phyloP scores from a whole-genome alignment of 148 eudicot species.

The Arbutus unedo region DNA sequence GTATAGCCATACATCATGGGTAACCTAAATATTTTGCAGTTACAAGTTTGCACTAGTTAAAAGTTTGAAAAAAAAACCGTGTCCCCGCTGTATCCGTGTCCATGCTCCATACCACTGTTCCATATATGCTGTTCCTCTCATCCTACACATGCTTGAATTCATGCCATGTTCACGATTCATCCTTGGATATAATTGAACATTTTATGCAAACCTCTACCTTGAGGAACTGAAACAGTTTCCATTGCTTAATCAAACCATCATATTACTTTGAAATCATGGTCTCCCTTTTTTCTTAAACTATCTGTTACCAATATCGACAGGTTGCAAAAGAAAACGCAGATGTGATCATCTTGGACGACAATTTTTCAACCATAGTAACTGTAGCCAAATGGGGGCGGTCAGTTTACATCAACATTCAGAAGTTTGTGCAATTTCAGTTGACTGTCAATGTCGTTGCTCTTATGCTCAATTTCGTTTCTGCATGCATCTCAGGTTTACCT shows the following conservation, averaged over 20 bases:
- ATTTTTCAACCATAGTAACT: slow-evolving; percentile 34
- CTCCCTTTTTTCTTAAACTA: background rate
- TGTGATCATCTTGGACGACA: slow-evolving; percentile 39
- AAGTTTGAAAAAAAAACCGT: too few relatives aligned
- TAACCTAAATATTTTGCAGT: too few relatives aligned
- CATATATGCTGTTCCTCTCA: background rate
- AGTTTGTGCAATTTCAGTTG: slow-evolving; percentile 43
- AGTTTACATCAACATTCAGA: slow-evolving; percentile 39
- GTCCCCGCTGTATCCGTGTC: too few relatives aligned
- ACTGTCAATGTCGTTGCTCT: slow-evolving; percentile 43
- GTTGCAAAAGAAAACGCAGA: slow-evolving; percentile 39
- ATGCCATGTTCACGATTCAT: background rate
- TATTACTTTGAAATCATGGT: background rate
- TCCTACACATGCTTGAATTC: background rate
- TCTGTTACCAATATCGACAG: slow-evolving; percentile 10
- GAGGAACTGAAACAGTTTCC: background rate
- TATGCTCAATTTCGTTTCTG: slow-evolving; percentile 32
- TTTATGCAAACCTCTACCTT: too few relatives aligned
- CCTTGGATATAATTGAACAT: background rate
- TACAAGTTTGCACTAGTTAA: too few relatives aligned
- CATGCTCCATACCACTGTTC: background rate
- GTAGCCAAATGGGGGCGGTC: slow-evolving; percentile 45
- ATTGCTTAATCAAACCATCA: background rate
- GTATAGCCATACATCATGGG: too few relatives aligned
- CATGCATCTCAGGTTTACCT: slow-evolving; percentile 30